phyloP scores from a whole-genome alignment of 2,329 filamentous ascomycete species.

The Scopulariopsis brevicaulis region DNA sequence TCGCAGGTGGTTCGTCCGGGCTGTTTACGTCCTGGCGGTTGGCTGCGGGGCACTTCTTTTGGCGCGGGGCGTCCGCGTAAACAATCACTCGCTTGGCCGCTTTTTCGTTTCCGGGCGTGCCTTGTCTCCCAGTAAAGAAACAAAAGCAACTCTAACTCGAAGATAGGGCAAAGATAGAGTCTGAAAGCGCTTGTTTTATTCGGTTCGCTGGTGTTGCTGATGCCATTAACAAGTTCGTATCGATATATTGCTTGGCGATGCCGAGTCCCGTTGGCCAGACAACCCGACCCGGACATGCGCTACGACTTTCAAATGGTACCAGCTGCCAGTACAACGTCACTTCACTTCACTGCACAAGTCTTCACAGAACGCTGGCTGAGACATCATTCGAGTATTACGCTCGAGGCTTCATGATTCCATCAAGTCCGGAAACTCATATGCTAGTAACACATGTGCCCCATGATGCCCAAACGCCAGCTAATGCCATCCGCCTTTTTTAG shows the following conservation, averaged over 20 bases:
- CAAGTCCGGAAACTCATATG: conserved; percentile 4
- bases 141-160: not conserved
- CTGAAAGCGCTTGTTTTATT: not conserved
- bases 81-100: not conserved
- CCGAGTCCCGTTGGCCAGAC: not conserved
- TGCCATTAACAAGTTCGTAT: not conserved
- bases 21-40: no score
- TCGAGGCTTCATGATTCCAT: conserved; percentile 3
- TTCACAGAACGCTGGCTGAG: not conserved
- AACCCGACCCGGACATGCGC: not conserved
- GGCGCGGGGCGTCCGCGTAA: not conserved
- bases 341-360: not conserved
- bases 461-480: conserved; percentile 3
- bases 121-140: not conserved
- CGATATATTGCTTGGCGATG: not conserved
- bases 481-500: conserved; percentile 5
- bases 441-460: conserved; percentile 3
- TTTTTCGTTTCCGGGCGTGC: not conserved
- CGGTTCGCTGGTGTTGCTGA: not conserved
- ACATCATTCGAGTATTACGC: conserved; percentile 4
- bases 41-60: no score
- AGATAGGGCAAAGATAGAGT: not conserved
- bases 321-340: not conserved
- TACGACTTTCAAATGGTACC: not conserved
- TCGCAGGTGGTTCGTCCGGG: no score